Evolutionary conservation across 305 asterid species (phyloP).

Genomic region (Fraxinus dipetala): DNA sequence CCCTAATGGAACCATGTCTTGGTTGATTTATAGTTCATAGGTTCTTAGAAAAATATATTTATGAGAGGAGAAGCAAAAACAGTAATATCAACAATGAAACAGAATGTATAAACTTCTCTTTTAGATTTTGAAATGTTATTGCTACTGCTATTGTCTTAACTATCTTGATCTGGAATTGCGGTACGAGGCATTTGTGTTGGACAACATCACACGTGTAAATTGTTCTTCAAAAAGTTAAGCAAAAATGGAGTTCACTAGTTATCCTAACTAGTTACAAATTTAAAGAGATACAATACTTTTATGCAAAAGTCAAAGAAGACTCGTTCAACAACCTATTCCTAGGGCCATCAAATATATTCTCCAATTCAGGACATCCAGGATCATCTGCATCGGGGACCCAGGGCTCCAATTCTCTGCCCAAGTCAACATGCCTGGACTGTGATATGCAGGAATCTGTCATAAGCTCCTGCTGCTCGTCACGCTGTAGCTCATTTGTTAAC

Average conservation of each 20-base stretch:
- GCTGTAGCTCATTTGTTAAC: constrained; percentile 51
- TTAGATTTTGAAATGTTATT: constrained; percentile 2
- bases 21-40: constrained; percentile 11
- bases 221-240: background rate
- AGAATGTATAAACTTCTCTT: background rate
- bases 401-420: constrained; percentile 76
- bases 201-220: background rate
- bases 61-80: background rate
- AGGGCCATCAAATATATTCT: constrained; percentile 70
- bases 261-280: background rate
- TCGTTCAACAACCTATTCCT: constrained; percentile 67
- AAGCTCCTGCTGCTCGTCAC: constrained; percentile 68
- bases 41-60: background rate
- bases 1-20: constrained; percentile 17
- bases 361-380: constrained; percentile 69
- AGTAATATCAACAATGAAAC: constrained; percentile 4
- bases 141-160: background rate
- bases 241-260: background rate
- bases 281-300: background rate
- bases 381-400: constrained; percentile 92
- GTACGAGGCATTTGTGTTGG: background rate
- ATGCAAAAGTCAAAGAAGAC: constrained; percentile 22
- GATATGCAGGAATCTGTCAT: constrained; percentile 90
- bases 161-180: constrained; percentile 1
- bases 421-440: constrained; percentile 59